These are phyloP conservation scores for Helicocarpus griseus DNA, from an alignment of 2,329 filamentous ascomycete genomes.

Conservation along the genomic window DNA sequence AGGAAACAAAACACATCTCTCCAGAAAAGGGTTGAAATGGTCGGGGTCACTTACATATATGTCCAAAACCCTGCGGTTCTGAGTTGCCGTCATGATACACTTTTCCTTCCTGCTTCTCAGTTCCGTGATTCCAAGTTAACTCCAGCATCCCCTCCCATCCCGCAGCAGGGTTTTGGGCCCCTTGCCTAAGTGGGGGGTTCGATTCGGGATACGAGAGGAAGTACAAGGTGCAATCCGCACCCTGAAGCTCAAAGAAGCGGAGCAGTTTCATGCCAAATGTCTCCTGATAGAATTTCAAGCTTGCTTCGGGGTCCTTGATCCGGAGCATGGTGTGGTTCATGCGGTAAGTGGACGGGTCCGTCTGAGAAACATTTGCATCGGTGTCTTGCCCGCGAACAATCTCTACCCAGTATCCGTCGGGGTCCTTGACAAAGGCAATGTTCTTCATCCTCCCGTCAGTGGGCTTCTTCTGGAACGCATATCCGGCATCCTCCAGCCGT, in stretches of 20 bases:
- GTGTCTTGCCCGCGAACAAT: slow-evolving; percentile 57
- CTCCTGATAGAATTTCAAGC: slow-evolving; percentile 73
- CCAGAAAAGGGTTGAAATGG: not conserved
- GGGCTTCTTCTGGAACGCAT: slow-evolving; percentile 91
- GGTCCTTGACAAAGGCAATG: slow-evolving; percentile 85
- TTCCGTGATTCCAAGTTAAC: slow-evolving; percentile 71
- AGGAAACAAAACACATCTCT: not conserved
- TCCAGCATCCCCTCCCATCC: slow-evolving; percentile 77
- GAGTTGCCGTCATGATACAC: slow-evolving; percentile 94
- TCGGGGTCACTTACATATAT: slow-evolving; percentile 58
- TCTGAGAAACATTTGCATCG: slow-evolving; percentile 43
- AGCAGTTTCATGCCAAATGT: slow-evolving; percentile 79
- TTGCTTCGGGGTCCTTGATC: slow-evolving; percentile 70
- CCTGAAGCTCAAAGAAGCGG: slow-evolving; percentile 59
- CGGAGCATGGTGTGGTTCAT: slow-evolving; percentile 69
- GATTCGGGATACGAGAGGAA: slow-evolving; percentile 71
- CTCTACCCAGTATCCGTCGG: slow-evolving; percentile 66
- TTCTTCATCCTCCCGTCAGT: slow-evolving; percentile 76
- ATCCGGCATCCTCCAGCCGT: slow-evolving; percentile 80
- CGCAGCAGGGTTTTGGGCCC: slow-evolving; percentile 47
- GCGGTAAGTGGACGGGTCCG: slow-evolving; percentile 65
- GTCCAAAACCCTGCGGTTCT: slow-evolving; percentile 86
- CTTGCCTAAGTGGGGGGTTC: slow-evolving; percentile 43
- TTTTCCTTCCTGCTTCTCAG: slow-evolving; percentile 64
- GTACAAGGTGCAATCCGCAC: slow-evolving; percentile 76